Conservation (phyloP, 495 filamentous ascomycete species). For the Daldinia loculata region DNA sequence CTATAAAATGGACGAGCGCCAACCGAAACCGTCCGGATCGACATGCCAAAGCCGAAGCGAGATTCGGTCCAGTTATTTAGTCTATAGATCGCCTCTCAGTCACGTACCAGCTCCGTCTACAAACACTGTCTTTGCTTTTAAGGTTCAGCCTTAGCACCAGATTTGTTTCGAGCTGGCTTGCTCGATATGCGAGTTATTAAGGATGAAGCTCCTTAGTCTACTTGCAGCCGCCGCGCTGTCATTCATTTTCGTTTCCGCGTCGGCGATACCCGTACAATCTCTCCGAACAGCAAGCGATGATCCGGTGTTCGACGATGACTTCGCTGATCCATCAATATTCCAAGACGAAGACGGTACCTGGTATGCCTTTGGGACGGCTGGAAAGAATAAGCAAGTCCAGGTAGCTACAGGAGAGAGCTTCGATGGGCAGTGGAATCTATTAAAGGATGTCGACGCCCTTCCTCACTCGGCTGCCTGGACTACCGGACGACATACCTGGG, state of each 20-base stretch:
- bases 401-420: constrained; percentile 43
- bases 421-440: constrained; percentile 43
- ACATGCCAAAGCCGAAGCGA: constrained; percentile 15
- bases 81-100: constrained; percentile 27
- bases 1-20: constrained; percentile 35
- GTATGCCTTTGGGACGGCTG: constrained; percentile 53
- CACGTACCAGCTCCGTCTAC: not conserved
- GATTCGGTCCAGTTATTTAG: constrained; percentile 23
- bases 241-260: constrained; percentile 19
- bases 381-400: constrained; percentile 47
- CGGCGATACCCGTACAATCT: constrained; percentile 18
- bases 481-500: constrained; percentile 53
- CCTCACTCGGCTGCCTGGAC: constrained; percentile 46
- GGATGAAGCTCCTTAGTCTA: constrained; percentile 30
- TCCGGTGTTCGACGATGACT: constrained; percentile 40
- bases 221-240: constrained; percentile 39
- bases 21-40: constrained; percentile 22
- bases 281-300: constrained; percentile 13
- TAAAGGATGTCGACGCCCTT: constrained; percentile 43
- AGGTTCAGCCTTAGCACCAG: constrained; percentile 20
- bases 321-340: constrained; percentile 51
- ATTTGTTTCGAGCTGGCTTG: constrained; percentile 10
- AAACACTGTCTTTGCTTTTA: constrained; percentile 25
- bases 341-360: constrained; percentile 44
- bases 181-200: constrained; percentile 32